phyloP scores from a whole-genome alignment of 805 yeast genomes.

The Candida nonsorbophila region DNA sequence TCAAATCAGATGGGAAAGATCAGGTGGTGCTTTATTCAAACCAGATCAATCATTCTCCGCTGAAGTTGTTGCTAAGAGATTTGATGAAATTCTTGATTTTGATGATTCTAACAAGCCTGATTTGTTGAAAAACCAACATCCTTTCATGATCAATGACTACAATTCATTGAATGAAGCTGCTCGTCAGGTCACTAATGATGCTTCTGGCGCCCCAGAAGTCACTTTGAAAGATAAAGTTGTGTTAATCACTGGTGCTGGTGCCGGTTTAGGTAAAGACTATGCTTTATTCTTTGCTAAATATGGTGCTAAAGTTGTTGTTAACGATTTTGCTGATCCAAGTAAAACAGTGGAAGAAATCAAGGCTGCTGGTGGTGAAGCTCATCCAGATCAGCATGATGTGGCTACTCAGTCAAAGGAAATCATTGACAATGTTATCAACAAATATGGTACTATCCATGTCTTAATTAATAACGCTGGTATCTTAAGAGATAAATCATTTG shows the following conservation, averaged over 20 bases:
- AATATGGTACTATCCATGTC: slow-evolving; percentile 80
- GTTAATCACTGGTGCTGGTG: slow-evolving; percentile 91
- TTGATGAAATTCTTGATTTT: slow-evolving; percentile 60
- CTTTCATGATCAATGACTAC: slow-evolving; percentile 70
- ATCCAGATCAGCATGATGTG: slow-evolving; percentile 79
- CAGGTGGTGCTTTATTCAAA: slow-evolving; percentile 78
- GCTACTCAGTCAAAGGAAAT: slow-evolving; percentile 69
- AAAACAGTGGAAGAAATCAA: slow-evolving; percentile 71
- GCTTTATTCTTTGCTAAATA: slow-evolving; percentile 80
- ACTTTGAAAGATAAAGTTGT: slow-evolving; percentile 81
- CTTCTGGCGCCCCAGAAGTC: slow-evolving; percentile 35
- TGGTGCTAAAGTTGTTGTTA: slow-evolving; percentile 93
- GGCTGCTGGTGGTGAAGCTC: slow-evolving; percentile 71
- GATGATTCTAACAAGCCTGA: slow-evolving; percentile 48
- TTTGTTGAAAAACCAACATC: slow-evolving; percentile 55
- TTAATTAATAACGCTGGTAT: slow-evolving; percentile 94
- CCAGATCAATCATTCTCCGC: slow-evolving; percentile 78
- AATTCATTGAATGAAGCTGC: slow-evolving; percentile 50
- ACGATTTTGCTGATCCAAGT: slow-evolving; percentile 77
- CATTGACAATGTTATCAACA: slow-evolving; percentile 67
- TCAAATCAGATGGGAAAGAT: slow-evolving; percentile 92
- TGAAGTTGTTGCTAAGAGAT: slow-evolving; percentile 69
- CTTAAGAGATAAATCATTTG: slow-evolving; percentile 81
- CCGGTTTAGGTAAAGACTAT: slow-evolving; percentile 89
- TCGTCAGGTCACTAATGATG: slow-evolving; percentile 43